Evolutionary conservation across 257 asterid species (phyloP).

Genomic region (Datura wrightii): DNA sequence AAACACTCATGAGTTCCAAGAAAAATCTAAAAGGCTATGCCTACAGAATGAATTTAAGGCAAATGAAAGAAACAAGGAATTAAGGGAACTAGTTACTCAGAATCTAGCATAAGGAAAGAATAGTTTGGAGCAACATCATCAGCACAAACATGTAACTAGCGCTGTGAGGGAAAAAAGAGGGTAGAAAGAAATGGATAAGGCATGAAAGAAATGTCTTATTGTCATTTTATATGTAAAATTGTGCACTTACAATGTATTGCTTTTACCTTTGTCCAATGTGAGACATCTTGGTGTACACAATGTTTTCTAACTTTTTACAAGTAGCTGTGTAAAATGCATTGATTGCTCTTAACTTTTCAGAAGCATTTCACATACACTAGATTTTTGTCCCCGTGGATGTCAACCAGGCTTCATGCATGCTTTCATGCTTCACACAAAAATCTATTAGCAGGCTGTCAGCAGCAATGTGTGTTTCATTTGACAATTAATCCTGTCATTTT

Average conservation of each 20-base stretch:
- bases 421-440: not conserved
- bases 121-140: not conserved
- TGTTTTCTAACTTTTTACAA: not conserved
- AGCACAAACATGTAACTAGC: not conserved
- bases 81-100: not conserved
- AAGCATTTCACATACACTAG: not conserved
- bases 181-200: not conserved
- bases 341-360: not conserved
- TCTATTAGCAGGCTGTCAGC: not conserved
- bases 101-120: not conserved
- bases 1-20: not conserved
- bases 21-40: not conserved
- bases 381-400: not conserved
- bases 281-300: not conserved
- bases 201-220: not conserved
- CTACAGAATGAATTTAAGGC: not conserved
- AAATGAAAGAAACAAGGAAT: not conserved
- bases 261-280: not conserved
- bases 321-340: not conserved
- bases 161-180: not conserved
- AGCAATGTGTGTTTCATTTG: not conserved
- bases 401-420: not conserved
- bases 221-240: not conserved
- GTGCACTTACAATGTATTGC: not conserved
- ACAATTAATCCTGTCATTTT: slow-evolving; percentile 6